Evolutionary conservation across 2,329 filamentous ascomycete species (phyloP), one percentile per base, ranked within the genome.

Genomic region (Talaromyces pinophilus): DNA sequence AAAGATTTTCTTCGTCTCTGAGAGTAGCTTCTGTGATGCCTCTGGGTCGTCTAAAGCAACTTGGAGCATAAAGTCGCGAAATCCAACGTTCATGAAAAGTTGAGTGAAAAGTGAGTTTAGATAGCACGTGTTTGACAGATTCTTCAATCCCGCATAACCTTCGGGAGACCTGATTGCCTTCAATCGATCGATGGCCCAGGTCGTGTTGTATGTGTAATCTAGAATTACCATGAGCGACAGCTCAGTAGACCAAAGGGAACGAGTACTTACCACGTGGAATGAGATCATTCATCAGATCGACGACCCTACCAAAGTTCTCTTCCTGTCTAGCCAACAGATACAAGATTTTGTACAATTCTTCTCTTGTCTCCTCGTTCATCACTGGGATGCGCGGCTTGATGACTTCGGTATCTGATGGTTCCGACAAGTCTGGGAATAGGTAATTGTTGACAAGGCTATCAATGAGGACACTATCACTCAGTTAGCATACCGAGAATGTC

Each of bases 111-210:
- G 82, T 0, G 95, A 98, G 76, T 99, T 99, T 75, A 98, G 86
- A 76, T 99, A 99, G 79, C 95, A 99, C 0, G 96, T 98, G 75
- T 97, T 97, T 10, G 92, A 95, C 17, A 97, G 85, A 73, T 99
- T 99, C 65, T 86, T 86, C n/a, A 99, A 79, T 1, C 95, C 95
- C n/a, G 91, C 88, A 75, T 96, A 96, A 22, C 92, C 93, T 69
- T 91, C 91, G 1, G 86, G 80, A 1, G 92, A 88, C 68, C 92
- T 88, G n/a, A 96, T 85, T 17, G 87, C 86, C 72, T 86, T 88
- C 46, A 78, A 79, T 40, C 89, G 84, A 61, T 94, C 91, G 68
- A 91, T 90, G 57, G 82, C 78, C 73, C 83, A 86, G 4, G 80
- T 80, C 3, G 90, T 80, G 0, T 91, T 86, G 68, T 89, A 89